A percentile compares a stretch with the other conserved stretches of the same genome.
Evolutionary conservation across 73 alveolate species (phyloP).

Genomic region (Loxodes magnus): DNA sequence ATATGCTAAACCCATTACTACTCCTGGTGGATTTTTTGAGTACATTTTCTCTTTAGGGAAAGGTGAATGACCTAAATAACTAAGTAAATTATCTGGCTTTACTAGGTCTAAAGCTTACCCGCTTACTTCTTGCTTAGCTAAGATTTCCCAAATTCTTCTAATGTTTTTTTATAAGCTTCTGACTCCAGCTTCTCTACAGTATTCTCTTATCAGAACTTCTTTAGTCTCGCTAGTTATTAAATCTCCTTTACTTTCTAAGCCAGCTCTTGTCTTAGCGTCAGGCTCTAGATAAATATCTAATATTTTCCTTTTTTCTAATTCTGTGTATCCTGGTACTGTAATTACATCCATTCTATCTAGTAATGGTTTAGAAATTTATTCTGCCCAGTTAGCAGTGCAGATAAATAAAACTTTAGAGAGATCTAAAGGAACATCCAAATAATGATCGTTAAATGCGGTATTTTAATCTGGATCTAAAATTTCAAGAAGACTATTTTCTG

Average conservation of each 20-base stretch:
- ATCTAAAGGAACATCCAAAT: slow-evolving; percentile 57
- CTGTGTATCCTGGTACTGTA: slow-evolving; percentile 51
- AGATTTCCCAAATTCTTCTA: slow-evolving; percentile 47
- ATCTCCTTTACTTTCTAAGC: slow-evolving; percentile 7
- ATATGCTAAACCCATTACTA: slow-evolving; percentile 68
- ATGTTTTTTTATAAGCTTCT: slow-evolving; percentile 48
- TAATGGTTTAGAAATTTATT: slow-evolving; percentile 35
- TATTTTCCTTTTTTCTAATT: slow-evolving; percentile 45
- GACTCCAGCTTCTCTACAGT: slow-evolving; percentile 68
- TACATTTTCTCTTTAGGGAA: slow-evolving; percentile 24
- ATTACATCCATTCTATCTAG: slow-evolving; percentile 54
- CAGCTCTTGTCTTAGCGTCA: slow-evolving; percentile 26
- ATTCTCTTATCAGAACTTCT: slow-evolving; percentile 43
- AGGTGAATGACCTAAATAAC: slow-evolving; percentile 40
- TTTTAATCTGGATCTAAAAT: slow-evolving; percentile 71
- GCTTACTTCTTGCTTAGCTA: slow-evolving; percentile 42
- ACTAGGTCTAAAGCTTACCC: slow-evolving; percentile 15
- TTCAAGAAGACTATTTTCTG: slow-evolving; percentile 59
- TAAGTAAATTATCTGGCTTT: slow-evolving; percentile 36
- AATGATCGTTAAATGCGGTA: slow-evolving; percentile 48
- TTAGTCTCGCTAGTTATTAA: slow-evolving; percentile 21
- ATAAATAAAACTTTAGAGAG: slow-evolving; percentile 52
- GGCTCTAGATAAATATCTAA: slow-evolving; percentile 36
- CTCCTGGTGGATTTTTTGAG: slow-evolving; percentile 39
- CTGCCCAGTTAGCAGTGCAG: slow-evolving; percentile 56